Percentiles rank a stretch among this genome's conserved stretches.
phyloP scores from a whole-genome alignment of 176 grass and related monocot species.

The Aegilops sharonensis region DNA sequence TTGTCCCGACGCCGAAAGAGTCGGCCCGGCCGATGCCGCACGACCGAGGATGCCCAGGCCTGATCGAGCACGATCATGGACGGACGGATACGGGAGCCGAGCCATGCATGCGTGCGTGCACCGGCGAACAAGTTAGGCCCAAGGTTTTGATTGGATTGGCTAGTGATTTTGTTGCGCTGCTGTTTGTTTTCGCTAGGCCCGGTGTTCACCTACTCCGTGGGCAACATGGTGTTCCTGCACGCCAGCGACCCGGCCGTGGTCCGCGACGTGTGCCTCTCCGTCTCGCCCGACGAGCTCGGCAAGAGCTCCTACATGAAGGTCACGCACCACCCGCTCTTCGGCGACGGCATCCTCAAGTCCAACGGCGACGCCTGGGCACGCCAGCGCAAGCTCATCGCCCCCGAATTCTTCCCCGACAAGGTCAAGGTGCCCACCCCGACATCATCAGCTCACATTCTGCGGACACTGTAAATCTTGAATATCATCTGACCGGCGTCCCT shows the following conservation, averaged over 20 bases:
- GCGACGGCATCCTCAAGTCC: conserved; percentile 91
- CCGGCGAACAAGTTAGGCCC: no score
- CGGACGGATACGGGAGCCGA: no score
- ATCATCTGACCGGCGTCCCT: not conserved
- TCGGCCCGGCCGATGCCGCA: no score
- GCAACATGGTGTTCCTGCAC: conserved; percentile 75
- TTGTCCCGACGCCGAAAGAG: not conserved
- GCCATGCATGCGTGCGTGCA: no score
- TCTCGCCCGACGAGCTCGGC: conserved; percentile 70
- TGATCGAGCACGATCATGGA: no score
- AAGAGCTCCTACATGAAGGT: conserved; percentile 90
- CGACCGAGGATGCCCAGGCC: no score
- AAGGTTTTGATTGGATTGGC: no score
- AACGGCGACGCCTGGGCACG: conserved; percentile 60
- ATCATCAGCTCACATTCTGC: no score
- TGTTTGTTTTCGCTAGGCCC: conserved; percentile 34
- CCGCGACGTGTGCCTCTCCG: conserved; percentile 53
- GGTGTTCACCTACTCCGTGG: conserved; percentile 65
- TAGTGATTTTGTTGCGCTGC: no score
- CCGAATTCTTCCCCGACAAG: conserved; percentile 85
- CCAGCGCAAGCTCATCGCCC: conserved; percentile 75
- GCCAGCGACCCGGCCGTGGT: conserved; percentile 58
- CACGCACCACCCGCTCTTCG: conserved; percentile 79
- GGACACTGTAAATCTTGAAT: no score
- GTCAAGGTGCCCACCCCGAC: conserved; percentile 38